Base-by-base conservation (phyloP, 768 basidiomycete species). In the Jaapia argillacea region DNA sequence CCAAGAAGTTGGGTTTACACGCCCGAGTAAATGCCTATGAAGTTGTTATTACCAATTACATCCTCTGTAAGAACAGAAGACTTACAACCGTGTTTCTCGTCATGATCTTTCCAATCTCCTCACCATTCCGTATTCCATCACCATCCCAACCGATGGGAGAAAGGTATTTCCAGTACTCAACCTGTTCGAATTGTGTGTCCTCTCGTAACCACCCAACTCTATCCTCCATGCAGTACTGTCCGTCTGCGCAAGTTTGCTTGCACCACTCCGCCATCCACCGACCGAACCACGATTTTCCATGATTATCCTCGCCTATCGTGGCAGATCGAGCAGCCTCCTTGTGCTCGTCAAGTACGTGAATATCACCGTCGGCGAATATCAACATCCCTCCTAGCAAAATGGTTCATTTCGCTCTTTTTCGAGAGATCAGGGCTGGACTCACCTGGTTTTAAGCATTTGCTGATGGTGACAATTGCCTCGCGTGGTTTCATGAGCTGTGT, bases 361-460 rank as follows among this genome's bases (percentile, higher is more conserved):
- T 49, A 27, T 52, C 50, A 18, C 53, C 54, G 38, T 56, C 58
- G 4, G 57, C 45, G 6, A 54, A 44, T 22, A 59, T 43, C 3
- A 58, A 26, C 5, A 58, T 33, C 2, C 56, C 58, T 18, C 50
- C 58, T 58, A 25, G 20, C n/a, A 12, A 38, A 14, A 7, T n/a
- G 31, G 24, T 18, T 24, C 21, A 48, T 23, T 12, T 23, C 13
- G 12, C 21, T 27, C n/a, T 18, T 18, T 20, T 24, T 20, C 14
- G 33, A 35, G n/a, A 39, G 26, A 42, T 37, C 16, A 22, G 13
- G 24, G 20, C 31, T 20, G 18, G 7, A 21, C 37, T 14, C 16
- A 57, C 57, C 55, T 6, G 54, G 55, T 42, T 50, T 51, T n/a
- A 56, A 38, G 24, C 49, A 51, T 28, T 44, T 28, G 16, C 46